These are phyloP conservation scores for Talaromyces ruber DNA, from an alignment of 495 filamentous ascomycete genomes.

Conservation along the genomic window DNA sequence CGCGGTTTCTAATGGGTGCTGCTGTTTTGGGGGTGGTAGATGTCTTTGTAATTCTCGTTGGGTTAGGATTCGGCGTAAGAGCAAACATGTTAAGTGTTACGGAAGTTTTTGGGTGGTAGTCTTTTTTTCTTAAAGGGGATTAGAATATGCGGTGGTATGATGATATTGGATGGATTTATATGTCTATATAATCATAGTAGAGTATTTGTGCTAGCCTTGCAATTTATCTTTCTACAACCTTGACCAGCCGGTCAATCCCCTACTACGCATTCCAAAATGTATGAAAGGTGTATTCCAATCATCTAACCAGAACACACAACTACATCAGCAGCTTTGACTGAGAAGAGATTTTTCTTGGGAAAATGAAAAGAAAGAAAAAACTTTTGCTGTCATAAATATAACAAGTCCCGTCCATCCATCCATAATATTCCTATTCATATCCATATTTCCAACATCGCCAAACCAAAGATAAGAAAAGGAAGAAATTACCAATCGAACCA, in stretches of 20 bases:
- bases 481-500: not conserved
- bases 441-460: not conserved
- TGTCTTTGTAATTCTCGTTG: constrained; percentile 57
- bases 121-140: not conserved
- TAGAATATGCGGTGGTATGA: not conserved
- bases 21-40: constrained; percentile 67
- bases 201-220: not conserved
- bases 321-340: not conserved
- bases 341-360: not conserved
- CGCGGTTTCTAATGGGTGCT: constrained; percentile 80
- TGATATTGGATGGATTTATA: not conserved
- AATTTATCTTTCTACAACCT: not conserved
- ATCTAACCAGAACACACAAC: not conserved
- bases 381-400: not conserved
- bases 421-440: not conserved
- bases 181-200: not conserved
- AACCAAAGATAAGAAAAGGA: not conserved
- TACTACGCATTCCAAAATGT: too few species aligned
- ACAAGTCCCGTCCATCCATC: not conserved
- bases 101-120: constrained; percentile 72
- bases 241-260: too few species aligned
- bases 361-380: not conserved
- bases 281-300: too few species aligned
- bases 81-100: constrained; percentile 67
- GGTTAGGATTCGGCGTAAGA: constrained; percentile 57